A percentile compares a stretch with the other conserved stretches of the same genome.
Evolutionary conservation across 73 alveolate genomes (phyloP).

Genomic region (Paramecium primaurelia): DNA sequence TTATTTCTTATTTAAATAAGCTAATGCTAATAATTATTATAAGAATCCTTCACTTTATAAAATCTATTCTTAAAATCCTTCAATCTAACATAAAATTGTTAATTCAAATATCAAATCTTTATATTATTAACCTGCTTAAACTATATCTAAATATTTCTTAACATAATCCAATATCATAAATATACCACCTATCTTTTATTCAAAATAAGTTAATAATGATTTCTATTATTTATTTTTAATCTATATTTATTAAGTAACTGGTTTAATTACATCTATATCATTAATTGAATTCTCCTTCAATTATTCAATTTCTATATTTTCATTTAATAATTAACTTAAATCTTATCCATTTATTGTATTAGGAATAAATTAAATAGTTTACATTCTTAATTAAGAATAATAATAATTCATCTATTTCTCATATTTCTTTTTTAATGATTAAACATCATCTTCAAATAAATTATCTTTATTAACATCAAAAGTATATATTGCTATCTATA

Average conservation of each 20-base stretch:
- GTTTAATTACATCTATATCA: neutral
- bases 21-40: neutral
- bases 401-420: slow-evolving; percentile 7
- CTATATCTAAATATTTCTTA: neutral
- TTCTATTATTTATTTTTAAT: neutral
- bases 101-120: neutral
- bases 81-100: neutral
- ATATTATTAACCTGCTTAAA: neutral
- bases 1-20: neutral
- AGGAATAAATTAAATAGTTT: neutral
- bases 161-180: neutral
- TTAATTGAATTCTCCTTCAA: neutral
- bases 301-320: neutral
- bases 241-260: neutral
- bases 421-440: neutral
- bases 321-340: neutral
- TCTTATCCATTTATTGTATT: neutral
- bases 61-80: neutral
- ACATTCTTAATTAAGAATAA: slow-evolving; percentile 2
- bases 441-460: neutral
- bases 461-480: neutral
- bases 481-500: neutral
- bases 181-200: neutral
- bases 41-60: neutral
- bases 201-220: neutral